These are phyloP conservation scores for Colletotrichum sp. DNA, from an alignment of 2,329 filamentous ascomycete species.

Conservation along the genomic window DNA sequence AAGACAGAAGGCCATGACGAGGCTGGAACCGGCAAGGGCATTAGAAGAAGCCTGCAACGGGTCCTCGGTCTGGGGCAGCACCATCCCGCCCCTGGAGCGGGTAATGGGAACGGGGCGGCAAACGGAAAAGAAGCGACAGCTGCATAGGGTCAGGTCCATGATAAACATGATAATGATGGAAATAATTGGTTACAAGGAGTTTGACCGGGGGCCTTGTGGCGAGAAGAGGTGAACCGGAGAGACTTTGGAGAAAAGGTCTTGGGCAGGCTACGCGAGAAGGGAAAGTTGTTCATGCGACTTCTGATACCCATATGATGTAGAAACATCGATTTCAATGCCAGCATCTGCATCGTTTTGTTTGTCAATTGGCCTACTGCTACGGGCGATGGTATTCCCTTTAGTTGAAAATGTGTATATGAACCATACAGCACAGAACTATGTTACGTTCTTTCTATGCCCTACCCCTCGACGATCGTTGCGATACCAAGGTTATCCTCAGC, in stretches of 20 bases:
- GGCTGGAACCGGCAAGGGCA: slow-evolving; percentile 39
- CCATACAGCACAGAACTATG: background rate
- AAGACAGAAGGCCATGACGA: slow-evolving; percentile 38
- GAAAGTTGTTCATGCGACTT: background rate
- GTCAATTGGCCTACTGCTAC: background rate
- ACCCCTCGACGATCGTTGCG: background rate
- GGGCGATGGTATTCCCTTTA: background rate
- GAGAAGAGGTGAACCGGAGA: background rate
- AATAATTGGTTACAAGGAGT: background rate
- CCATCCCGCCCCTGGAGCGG: background rate
- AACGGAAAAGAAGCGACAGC: background rate
- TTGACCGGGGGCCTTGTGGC: background rate
- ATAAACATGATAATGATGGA: slow-evolving; percentile 1
- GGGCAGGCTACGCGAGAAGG: background rate
- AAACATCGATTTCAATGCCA: background rate
- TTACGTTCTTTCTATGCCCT: background rate
- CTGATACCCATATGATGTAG: background rate
- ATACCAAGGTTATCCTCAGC: background rate
- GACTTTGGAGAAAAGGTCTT: background rate
- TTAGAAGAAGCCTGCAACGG: slow-evolving; percentile 51
- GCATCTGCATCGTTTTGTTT: background rate
- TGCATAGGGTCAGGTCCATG: background rate
- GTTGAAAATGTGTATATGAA: background rate
- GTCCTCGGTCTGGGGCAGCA: slow-evolving; percentile 45
- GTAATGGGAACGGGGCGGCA: background rate